Evolutionary conservation across 1,284 basidiomycete genomes (phyloP).

Genomic region (Tylopilus sp.): DNA sequence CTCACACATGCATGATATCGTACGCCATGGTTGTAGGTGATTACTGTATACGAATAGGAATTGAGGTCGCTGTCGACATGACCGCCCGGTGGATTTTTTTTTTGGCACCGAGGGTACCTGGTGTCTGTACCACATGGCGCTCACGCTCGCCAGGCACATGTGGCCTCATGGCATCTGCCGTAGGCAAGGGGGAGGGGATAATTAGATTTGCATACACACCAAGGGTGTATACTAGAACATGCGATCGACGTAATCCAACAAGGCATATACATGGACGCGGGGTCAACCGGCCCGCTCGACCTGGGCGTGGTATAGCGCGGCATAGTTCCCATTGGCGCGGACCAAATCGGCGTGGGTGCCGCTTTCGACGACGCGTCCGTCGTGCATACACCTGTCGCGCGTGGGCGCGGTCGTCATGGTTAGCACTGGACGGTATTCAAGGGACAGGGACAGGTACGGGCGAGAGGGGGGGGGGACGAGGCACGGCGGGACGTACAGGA

Average conservation of each 20-base stretch:
- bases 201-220: too few relatives aligned
- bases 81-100: too few relatives aligned
- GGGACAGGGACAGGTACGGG: background rate
- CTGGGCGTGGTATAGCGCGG: slow-evolving; percentile 54
- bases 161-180: too few relatives aligned
- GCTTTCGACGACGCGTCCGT: slow-evolving; percentile 50
- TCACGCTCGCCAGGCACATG: too few relatives aligned
- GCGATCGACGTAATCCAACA: too few relatives aligned
- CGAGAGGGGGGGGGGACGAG: background rate
- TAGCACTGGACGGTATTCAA: background rate
- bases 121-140: too few relatives aligned
- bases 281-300: slow-evolving; percentile 19
- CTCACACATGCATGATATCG: background rate
- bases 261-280: too few relatives aligned
- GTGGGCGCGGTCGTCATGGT: background rate
- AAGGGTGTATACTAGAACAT: too few relatives aligned
- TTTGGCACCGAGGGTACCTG: too few relatives aligned
- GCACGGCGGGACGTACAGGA: slow-evolving; percentile 52
- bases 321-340: slow-evolving; percentile 46
- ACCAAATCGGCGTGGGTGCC: slow-evolving; percentile 57
- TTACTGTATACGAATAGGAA: slow-evolving; percentile 26
- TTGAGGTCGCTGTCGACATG: slow-evolving; percentile 9
- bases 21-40: background rate
- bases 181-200: too few relatives aligned
- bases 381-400: slow-evolving; percentile 55